phyloP scores from a whole-genome alignment of 495 filamentous ascomycete genomes.

The Aspergillus leporis region DNA sequence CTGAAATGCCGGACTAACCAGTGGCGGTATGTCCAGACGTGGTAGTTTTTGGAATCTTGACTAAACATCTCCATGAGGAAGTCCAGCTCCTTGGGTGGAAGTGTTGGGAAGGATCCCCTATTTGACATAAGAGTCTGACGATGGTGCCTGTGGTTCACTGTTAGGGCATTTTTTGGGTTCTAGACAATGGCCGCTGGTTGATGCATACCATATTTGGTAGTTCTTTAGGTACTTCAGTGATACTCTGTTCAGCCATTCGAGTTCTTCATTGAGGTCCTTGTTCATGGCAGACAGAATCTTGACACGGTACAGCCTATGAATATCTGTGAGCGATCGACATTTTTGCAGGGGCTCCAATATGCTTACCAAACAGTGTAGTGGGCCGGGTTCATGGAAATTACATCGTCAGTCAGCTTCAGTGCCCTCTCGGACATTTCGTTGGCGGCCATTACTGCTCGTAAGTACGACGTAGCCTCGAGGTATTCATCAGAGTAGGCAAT shows the following conservation, averaged over 20 bases:
- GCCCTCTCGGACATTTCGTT: slow-evolving; percentile 82
- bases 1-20: slow-evolving; percentile 84
- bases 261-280: slow-evolving; percentile 67
- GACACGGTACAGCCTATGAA: slow-evolving; percentile 76
- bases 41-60: slow-evolving; percentile 93
- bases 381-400: slow-evolving; percentile 90
- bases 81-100: slow-evolving; percentile 60
- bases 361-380: slow-evolving; percentile 94
- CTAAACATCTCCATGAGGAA: slow-evolving; percentile 83
- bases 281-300: slow-evolving; percentile 68
- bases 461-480: slow-evolving; percentile 82
- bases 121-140: slow-evolving; percentile 74
- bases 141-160: slow-evolving; percentile 65
- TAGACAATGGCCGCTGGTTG: neutral
- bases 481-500: slow-evolving; percentile 89
- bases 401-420: slow-evolving; percentile 79
- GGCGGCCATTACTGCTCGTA: slow-evolving; percentile 86
- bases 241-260: slow-evolving; percentile 81
- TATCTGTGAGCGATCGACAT: neutral
- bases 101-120: slow-evolving; percentile 56
- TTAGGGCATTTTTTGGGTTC: slow-evolving; percentile 13
- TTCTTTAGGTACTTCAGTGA: slow-evolving; percentile 88
- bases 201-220: slow-evolving; percentile 84
- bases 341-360: neutral
- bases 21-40: slow-evolving; percentile 96